Conservation (phyloP, 2,329 filamentous ascomycete species). For the Claviceps pazoutovae region DNA sequence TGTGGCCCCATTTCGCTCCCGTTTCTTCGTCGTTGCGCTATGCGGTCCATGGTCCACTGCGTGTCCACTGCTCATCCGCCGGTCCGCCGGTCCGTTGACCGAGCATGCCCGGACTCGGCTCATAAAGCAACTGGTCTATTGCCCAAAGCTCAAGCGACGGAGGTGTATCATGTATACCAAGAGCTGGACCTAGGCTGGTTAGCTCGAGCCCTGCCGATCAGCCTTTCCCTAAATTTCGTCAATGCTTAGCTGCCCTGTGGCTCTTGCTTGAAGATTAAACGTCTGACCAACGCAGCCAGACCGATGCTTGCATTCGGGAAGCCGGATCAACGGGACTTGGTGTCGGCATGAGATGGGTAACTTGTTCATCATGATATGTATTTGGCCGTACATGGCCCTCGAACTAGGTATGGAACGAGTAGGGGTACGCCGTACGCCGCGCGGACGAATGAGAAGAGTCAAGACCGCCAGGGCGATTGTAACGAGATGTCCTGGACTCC, state of each 20-base stretch:
- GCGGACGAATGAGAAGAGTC: no score
- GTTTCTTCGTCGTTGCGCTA: background rate
- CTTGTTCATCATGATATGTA: background rate
- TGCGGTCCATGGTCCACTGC: background rate
- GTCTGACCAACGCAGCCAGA: background rate
- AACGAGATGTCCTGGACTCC: no score
- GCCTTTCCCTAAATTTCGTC: background rate
- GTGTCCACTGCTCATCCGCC: background rate
- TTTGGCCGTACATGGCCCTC: no score
- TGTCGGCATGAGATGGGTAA: background rate
- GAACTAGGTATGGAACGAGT: no score
- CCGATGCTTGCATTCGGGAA: background rate
- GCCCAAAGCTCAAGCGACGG: background rate
- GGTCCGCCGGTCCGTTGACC: no score
- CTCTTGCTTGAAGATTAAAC: background rate
- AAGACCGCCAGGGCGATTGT: no score
- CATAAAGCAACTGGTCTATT: no score
- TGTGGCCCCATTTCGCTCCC: background rate
- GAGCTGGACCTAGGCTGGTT: background rate
- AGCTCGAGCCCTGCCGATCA: background rate
- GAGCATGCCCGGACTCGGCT: no score
- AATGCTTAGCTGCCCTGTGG: background rate
- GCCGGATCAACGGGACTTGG: background rate
- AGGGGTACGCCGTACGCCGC: no score
- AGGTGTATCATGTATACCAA: background rate